phyloP scores from a whole-genome alignment of 208 protist species.

The Borovskyia barvae region DNA sequence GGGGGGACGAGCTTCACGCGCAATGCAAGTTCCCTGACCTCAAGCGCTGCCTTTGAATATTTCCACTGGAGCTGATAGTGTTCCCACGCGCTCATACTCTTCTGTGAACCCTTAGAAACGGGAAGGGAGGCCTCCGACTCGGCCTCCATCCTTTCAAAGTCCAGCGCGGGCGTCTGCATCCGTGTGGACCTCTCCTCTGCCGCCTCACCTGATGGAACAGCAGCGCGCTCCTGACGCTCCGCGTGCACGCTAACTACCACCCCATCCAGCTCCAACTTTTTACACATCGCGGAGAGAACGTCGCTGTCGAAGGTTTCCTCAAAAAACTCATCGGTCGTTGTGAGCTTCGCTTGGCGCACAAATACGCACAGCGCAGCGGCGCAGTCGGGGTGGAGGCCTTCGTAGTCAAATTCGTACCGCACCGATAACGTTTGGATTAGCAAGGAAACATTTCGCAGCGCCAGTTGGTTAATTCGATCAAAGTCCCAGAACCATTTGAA shows the following conservation, averaged over 20 bases:
- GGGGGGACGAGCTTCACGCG: slow-evolving; percentile 18
- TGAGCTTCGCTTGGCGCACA: slow-evolving; percentile 39
- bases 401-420: slow-evolving; percentile 67
- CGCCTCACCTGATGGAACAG: too few relatives aligned
- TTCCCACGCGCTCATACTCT: neutral
- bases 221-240: neutral
- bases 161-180: too few relatives aligned
- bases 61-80: slow-evolving; percentile 16
- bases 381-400: slow-evolving; percentile 50
- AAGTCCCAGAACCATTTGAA: slow-evolving; percentile 33
- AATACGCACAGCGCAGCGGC: slow-evolving; percentile 39
- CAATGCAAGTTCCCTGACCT: slow-evolving; percentile 11
- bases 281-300: slow-evolving; percentile 13
- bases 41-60: slow-evolving; percentile 10
- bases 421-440: slow-evolving; percentile 45
- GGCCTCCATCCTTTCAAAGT: too few relatives aligned
- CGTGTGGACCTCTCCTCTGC: too few relatives aligned
- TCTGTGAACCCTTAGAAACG: too few relatives aligned
- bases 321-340: slow-evolving; percentile 49
- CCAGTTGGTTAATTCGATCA: slow-evolving; percentile 50
- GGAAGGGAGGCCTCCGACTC: too few relatives aligned
- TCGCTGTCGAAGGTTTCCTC: slow-evolving; percentile 39
- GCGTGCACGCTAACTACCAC: slow-evolving; percentile 16
- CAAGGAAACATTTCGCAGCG: slow-evolving; percentile 50
- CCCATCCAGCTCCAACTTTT: slow-evolving; percentile 6